A percentile compares a stretch with the other conserved stretches of the same genome.
These are phyloP conservation scores for Craterostigma plantagineum DNA, from an alignment of 257 asterid species.

Conservation along the genomic window DNA sequence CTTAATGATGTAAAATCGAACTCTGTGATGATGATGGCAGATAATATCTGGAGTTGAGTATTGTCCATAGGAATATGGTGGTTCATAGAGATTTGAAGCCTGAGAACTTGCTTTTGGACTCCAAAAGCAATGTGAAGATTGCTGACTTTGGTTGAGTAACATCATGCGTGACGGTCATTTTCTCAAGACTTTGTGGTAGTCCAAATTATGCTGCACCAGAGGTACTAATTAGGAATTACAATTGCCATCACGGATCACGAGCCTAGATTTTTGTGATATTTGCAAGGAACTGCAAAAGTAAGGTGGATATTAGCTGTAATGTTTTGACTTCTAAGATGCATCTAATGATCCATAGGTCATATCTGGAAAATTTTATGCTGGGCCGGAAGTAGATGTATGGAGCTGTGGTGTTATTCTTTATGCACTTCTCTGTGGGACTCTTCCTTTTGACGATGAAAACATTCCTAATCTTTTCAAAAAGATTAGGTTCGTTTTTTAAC, in stretches of 20 bases:
- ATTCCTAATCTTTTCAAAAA: constrained; percentile 83
- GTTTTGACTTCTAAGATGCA: background rate
- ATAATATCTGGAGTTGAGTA: constrained; percentile 97
- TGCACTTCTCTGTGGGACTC: constrained; percentile 96
- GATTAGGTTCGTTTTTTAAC: constrained; percentile 31
- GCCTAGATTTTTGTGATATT: background rate
- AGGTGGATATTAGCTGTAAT: too few relatives aligned
- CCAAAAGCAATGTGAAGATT: constrained; percentile 85
- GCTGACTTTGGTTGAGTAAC: constrained; percentile 85
- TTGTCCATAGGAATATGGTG: constrained; percentile 98
- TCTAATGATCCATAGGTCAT: constrained; percentile 36
- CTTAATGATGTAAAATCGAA: too few relatives aligned
- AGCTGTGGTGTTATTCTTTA: constrained; percentile 95
- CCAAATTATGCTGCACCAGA: constrained; percentile 99
- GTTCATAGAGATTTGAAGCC: constrained; percentile 98
- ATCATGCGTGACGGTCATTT: constrained; percentile 99
- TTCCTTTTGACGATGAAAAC: constrained; percentile 92
- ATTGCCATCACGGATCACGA: too few relatives aligned
- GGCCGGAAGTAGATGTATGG: constrained; percentile 96
- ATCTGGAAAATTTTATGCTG: constrained; percentile 84
- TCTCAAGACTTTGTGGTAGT: constrained; percentile 96
- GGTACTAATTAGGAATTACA: constrained; percentile 18
- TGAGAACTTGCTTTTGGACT: constrained; percentile 88
- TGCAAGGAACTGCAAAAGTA: too few relatives aligned
- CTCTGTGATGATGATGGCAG: constrained; percentile 16